Evolutionary conservation across 1,284 basidiomycete species (phyloP).

Genomic region (Gymnopus androsaceus): DNA sequence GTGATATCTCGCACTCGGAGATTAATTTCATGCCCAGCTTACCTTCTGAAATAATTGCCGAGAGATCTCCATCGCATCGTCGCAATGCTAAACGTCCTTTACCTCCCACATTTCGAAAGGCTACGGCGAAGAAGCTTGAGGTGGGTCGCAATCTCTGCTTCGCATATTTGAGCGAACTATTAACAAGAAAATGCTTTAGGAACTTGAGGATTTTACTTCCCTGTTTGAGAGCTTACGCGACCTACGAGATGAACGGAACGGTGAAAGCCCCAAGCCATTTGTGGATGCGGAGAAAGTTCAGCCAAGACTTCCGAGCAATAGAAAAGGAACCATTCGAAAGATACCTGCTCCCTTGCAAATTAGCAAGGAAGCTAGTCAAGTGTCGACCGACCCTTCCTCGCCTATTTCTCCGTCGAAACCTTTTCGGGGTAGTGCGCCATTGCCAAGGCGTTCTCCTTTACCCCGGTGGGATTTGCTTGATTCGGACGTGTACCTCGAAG

Average conservation of each 20-base stretch:
- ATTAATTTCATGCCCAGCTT: conserved; percentile 12
- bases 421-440: conserved; percentile 1
- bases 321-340: not conserved
- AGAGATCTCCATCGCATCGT: conserved; percentile 6
- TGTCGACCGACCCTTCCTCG: not conserved
- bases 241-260: not conserved
- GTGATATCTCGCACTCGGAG: conserved; percentile 16
- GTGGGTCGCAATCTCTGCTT: not conserved
- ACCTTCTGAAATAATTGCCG: not conserved
- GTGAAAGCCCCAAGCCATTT: not conserved
- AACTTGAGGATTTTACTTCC: not conserved
- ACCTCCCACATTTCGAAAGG: conserved; percentile 1
- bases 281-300: not conserved
- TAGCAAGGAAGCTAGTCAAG: not conserved
- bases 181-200: not conserved
- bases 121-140: not conserved
- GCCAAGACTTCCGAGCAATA: not conserved
- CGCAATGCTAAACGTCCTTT: conserved; percentile 11
- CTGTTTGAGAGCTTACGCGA: not conserved
- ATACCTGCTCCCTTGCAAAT: not conserved
- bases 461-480: conserved; percentile 15
- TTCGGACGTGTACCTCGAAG: conserved; percentile 13
- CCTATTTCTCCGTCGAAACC: conserved; percentile 7
- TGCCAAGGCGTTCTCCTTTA: conserved; percentile 12
- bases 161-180: not conserved